These are phyloP conservation scores for Gossypium longicalyx DNA, from an alignment of 345 rosid species.

Conservation along the genomic window DNA sequence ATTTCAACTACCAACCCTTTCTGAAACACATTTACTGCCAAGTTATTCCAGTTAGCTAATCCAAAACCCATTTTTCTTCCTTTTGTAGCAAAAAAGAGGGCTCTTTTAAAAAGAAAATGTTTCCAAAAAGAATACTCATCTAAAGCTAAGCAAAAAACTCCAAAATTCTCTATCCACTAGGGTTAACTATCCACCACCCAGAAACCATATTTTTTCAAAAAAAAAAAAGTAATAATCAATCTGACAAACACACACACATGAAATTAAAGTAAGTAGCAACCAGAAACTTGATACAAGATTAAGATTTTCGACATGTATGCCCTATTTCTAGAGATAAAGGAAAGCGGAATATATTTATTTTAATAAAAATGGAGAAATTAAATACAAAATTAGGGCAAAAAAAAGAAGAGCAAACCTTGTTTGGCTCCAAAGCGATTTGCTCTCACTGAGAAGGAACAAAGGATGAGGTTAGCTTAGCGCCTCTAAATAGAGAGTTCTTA, in stretches of 20 bases:
- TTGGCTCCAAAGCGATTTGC: constrained; percentile 3
- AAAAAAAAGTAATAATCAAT: background rate
- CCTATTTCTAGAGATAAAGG: background rate
- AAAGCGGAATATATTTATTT: background rate
- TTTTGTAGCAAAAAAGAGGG: background rate
- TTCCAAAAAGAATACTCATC: background rate
- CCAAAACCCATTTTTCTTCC: background rate
- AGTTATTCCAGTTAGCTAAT: background rate
- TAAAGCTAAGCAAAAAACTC: constrained; percentile 4
- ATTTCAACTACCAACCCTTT: background rate
- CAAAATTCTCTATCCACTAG: background rate
- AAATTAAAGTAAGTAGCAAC: background rate
- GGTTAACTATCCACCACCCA: constrained; percentile 9
- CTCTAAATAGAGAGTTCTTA: background rate
- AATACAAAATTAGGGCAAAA: constrained; percentile 4
- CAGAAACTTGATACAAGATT: background rate
- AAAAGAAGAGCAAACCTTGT: background rate
- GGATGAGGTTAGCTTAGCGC: background rate
- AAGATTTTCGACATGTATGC: background rate
- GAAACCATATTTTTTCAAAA: background rate
- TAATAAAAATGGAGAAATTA: background rate
- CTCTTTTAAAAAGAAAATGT: background rate
- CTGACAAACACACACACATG: background rate
- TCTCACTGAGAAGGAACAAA: background rate
- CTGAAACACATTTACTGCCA: background rate